Base-by-base conservation (phyloP, 768 basidiomycete species). In the Pleurotus ostreatus region DNA sequence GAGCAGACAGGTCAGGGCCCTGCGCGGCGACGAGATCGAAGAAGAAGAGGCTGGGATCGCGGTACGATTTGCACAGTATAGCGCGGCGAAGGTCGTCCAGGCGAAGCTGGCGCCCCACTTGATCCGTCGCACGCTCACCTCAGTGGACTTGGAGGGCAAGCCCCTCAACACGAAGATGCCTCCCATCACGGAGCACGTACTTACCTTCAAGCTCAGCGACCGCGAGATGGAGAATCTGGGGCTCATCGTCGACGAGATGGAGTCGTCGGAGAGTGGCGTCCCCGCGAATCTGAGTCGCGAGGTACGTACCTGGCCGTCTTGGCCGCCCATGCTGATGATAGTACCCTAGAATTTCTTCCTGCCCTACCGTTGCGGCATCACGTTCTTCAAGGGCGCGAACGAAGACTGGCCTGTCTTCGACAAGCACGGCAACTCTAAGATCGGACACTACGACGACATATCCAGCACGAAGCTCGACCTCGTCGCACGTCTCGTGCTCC, bases 111-210 rank as follows among this genome's bases (percentile, higher is more conserved):
- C n/a, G 2, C n/a, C 16, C 9, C 41, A 46, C 26, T 5, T 58
- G 20, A 58, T 58, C 2, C 52, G 52, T 5, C 40, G 57, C 0
- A 58, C 57, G 16, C 23, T 30, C 4, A 25, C 26, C n/a, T 58
- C 57, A 3, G 43, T 40, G 15, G 16, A 54, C 18, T 53, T 22
- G 5, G 57, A 58, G 3, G 57, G 57, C 0, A 44, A 13, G 2
- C 11, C 9, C 1, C 52, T 58, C 53, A 58, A 58, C 43, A 2
- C 25, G 0, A 22, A 18, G 23, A 34, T 58, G 20, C 23, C 18
- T 0, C 57, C 57, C 3, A n/a, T 16, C 23, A 38, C 15, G 1
- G 13, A 26, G 12, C 51, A 44, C 37, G n/a, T 12, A 6, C 18
- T 54, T n/a, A 20, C 52, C 4, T 16, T 58, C 8, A 15, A 22